Conservation (phyloP, 306 rosid species). For the Dalbergia cultrata region DNA sequence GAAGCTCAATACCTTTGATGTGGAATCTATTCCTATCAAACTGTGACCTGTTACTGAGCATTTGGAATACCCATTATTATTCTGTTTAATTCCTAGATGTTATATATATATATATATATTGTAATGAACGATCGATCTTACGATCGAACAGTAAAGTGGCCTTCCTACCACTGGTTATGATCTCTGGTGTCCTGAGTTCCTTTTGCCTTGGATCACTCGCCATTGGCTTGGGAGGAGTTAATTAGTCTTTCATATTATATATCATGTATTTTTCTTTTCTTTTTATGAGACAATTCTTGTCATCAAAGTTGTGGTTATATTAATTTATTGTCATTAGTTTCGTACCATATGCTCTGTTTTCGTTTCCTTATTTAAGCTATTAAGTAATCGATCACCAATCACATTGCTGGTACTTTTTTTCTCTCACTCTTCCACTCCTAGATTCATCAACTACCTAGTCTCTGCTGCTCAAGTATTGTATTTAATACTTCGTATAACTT, state of each 20-base stretch:
- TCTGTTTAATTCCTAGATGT: not conserved
- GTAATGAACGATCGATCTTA: not conserved
- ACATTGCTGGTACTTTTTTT: too few species aligned
- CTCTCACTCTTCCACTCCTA: too few species aligned
- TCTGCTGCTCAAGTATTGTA: too few species aligned
- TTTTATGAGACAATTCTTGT: conserved; percentile 48
- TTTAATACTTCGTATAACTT: too few species aligned
- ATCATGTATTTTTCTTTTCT: conserved; percentile 32
- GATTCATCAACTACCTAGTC: too few species aligned
- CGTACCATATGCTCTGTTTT: conserved; percentile 14
- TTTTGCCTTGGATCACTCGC: conserved; percentile 46
- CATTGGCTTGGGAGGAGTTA: conserved; percentile 41
- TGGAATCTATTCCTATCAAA: conserved; percentile 34
- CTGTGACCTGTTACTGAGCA: conserved; percentile 28
- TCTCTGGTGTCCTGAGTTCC: conserved; percentile 39
- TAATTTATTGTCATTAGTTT: conserved; percentile 45
- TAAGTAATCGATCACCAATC: too few species aligned
- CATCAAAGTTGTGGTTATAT: conserved; percentile 45
- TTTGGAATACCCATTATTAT: conserved; percentile 53
- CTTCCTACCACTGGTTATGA: conserved; percentile 42
- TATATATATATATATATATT: conserved; percentile 26
- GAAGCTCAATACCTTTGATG: conserved; percentile 90
- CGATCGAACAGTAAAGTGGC: conserved; percentile 14
- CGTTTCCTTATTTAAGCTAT: not conserved
- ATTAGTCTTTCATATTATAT: conserved; percentile 35